Percentiles rank a stretch among this genome's conserved stretches.
These are phyloP conservation scores for Coccomyxa sp. DNA, from an alignment of 139 green algal genomes.

Conservation along the genomic window DNA sequence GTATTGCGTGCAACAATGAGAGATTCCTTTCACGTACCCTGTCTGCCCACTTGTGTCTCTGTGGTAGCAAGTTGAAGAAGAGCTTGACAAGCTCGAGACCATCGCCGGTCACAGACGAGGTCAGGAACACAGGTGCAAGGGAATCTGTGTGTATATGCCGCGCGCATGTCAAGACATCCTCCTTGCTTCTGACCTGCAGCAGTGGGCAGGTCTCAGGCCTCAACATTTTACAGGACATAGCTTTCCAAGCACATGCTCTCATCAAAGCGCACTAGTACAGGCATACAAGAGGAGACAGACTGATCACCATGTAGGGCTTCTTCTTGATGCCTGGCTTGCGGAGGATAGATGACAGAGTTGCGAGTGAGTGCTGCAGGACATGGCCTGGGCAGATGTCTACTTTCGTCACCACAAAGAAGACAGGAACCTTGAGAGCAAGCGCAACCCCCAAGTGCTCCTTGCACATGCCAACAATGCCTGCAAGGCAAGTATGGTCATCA, in stretches of 20 bases:
- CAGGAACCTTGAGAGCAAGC: constrained; percentile 82
- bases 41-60: constrained; percentile 71
- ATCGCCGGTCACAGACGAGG: constrained; percentile 77
- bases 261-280: no score
- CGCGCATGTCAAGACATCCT: constrained; percentile 83
- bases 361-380: constrained; percentile 79
- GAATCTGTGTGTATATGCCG: constrained; percentile 76
- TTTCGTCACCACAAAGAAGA: constrained; percentile 77
- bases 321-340: constrained; percentile 88
- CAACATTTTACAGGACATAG: no score
- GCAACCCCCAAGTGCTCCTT: constrained; percentile 93
- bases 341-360: constrained; percentile 63
- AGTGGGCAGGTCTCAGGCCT: neutral
- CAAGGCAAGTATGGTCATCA: no score
- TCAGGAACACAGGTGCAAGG: constrained; percentile 90
- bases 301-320: constrained; percentile 73
- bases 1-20: no score
- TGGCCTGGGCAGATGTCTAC: constrained; percentile 86
- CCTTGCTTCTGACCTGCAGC: constrained; percentile 34
- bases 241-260: no score
- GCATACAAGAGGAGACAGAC: no score
- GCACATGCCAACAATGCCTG: constrained; percentile 84
- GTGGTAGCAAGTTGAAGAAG: constrained; percentile 88
- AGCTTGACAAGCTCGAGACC: constrained; percentile 78
- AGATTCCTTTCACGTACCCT: no score